Conservation (phyloP, 2,329 filamentous ascomycete genomes). For the Aureobasidium namibiae region DNA sequence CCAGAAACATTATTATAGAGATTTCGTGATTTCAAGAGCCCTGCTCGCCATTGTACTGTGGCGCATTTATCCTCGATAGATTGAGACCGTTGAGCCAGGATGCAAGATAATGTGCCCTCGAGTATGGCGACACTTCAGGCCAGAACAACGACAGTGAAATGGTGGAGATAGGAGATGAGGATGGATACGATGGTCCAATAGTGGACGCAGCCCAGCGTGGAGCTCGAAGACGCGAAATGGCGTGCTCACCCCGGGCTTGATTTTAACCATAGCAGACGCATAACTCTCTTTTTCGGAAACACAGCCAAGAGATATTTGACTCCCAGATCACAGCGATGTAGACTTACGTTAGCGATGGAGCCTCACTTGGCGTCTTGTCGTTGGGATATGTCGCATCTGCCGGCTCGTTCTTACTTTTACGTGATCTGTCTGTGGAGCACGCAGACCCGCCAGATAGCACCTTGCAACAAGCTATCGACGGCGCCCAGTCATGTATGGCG, state of each 20-base stretch:
- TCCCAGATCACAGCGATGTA: neutral
- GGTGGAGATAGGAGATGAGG: neutral
- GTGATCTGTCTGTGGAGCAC: neutral
- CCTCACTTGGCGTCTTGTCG: neutral
- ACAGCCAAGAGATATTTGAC: neutral
- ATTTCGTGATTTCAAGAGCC: constrained; percentile 1
- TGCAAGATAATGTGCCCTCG: neutral
- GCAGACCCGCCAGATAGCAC: neutral
- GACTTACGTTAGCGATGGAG: neutral
- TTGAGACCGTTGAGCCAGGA: neutral
- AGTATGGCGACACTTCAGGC: neutral
- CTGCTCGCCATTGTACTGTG: neutral
- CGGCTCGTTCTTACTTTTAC: neutral
- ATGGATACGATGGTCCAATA: neutral
- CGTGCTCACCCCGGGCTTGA: neutral
- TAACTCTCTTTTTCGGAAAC: neutral
- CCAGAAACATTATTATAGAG: neutral
- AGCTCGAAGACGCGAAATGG: neutral
- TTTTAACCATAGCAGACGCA: neutral
- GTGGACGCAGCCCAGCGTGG: neutral
- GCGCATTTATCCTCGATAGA: neutral
- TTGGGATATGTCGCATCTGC: neutral
- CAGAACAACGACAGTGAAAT: neutral
- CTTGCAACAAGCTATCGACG: neutral
- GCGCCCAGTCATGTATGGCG: neutral